Evolutionary conservation across 331 rosid genomes (phyloP), one percentile per base, ranked within the genome.

Genomic region (Phaseolus coccineus): DNA sequence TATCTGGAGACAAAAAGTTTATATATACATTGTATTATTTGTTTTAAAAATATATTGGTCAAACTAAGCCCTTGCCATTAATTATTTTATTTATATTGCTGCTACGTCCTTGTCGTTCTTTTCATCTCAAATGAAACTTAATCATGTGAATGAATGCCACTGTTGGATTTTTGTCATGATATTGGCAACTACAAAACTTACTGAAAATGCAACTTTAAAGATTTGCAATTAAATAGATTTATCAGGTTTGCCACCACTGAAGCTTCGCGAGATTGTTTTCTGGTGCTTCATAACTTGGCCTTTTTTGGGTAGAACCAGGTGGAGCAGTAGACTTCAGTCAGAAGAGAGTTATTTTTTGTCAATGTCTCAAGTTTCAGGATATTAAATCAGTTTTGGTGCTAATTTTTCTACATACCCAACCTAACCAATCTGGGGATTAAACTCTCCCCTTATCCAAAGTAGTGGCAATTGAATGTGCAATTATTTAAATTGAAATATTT

Each of bases 401-500:
- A 70, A 79, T 13, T 46, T 70, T 27, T 35, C 30, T 62, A 39
- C 50, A 6, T 48, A 33, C 47, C 50, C 10, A 40, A 62, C 47
- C 39, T 24, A 40, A 16, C 46, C 5, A 37, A 37, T 14, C 39
- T 22, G 57, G 67, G 67, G 68, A 61, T 9, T 63, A 31, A 51
- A 39, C 67, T 10, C 67, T 10, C 9, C 12, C 30, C 37, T 39
- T 44, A 66, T 27, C 52, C 6, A 51, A 19, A 70, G 76, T 37
- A 37, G 28, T 59, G 14, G 56, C 58, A 30, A 33, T 65, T 51
- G 76, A 58, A 51, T 35, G 31, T 70, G 30, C 72, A 24, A 25
- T 70, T 64, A 77, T 48, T 72, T 67, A 55, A 53, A 71, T 61
- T 44, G 72, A 16, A 30, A 56, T 65, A 40, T 65, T 65, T 65